Percentiles rank a stretch among this genome's conserved stretches.
phyloP scores from a whole-genome alignment of 2,329 filamentous ascomycete species.

The Xylaria sp. region DNA sequence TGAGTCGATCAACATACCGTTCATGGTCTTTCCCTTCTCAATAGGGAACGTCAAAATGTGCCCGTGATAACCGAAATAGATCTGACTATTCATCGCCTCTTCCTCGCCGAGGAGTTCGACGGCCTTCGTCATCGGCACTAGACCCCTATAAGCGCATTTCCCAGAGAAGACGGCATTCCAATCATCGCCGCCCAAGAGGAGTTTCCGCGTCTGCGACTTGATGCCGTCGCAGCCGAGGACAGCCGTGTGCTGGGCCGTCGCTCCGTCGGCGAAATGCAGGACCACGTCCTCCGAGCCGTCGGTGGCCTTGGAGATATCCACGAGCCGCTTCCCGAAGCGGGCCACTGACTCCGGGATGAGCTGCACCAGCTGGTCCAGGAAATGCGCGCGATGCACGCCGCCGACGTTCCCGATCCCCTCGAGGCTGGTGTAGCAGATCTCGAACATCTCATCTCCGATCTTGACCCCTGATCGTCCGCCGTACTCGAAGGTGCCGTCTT shows the following conservation, averaged over 20 bases:
- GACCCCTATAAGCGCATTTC: conserved; percentile 60
- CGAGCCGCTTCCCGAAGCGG: conserved; percentile 51
- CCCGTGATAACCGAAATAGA: conserved; percentile 58
- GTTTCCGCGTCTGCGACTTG: conserved; percentile 64
- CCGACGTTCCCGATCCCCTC: conserved; percentile 30
- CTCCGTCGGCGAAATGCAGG: conserved; percentile 53
- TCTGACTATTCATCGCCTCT: conserved; percentile 43
- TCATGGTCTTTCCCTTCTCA: conserved; percentile 45
- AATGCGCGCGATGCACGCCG: conserved; percentile 52
- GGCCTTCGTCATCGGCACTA: conserved; percentile 62
- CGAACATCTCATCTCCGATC: conserved; percentile 41
- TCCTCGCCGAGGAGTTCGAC: conserved; percentile 58
- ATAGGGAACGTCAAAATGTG: conserved; percentile 70
- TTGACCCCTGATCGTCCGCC: conserved; percentile 35
- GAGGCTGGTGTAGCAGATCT: conserved; percentile 36
- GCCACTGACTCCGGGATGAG: conserved; percentile 50
- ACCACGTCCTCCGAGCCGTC: conserved; percentile 40
- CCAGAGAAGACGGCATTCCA: conserved; percentile 50
- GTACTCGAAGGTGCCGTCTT: conserved; percentile 37
- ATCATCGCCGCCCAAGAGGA: conserved; percentile 58
- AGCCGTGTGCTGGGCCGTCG: conserved; percentile 51
- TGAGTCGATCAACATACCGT: conserved; percentile 36
- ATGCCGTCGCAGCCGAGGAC: conserved; percentile 73
- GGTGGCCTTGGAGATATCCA: conserved; percentile 45
- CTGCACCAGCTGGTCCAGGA: conserved; percentile 54